Percentiles rank a stretch among this genome's conserved stretches.
Evolutionary conservation across 2,329 filamentous ascomycete genomes (phyloP).

Genomic region (Botryotinia calthae): DNA sequence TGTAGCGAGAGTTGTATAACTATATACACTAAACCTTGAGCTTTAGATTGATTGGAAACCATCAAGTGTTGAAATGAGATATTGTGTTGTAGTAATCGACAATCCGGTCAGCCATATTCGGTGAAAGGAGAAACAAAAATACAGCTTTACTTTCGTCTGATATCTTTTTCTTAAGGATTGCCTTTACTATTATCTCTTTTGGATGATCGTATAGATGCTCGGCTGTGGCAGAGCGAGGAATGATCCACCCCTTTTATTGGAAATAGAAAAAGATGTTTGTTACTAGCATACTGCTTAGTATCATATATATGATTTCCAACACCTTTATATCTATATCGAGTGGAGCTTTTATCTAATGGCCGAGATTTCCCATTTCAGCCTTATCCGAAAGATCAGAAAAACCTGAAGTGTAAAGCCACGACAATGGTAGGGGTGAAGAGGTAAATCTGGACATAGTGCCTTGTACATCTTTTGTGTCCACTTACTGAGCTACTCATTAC

Average conservation of each 20-base stretch:
- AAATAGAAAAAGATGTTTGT: too few species aligned
- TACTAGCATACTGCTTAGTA: too few species aligned
- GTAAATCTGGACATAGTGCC: not conserved
- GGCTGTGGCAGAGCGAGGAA: not conserved
- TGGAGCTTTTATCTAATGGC: not conserved
- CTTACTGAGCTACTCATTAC: not conserved
- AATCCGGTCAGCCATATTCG: accelerated
- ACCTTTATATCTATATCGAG: not conserved
- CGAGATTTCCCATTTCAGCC: not conserved
- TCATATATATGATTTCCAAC: too few species aligned
- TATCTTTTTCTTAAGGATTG: not conserved
- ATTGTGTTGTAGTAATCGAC: not conserved
- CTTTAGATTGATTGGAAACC: not conserved
- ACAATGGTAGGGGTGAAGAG: not conserved
- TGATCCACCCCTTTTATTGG: not conserved
- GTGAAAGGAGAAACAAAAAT: not conserved
- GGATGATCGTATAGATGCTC: not conserved
- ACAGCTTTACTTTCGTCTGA: not conserved
- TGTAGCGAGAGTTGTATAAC: not conserved
- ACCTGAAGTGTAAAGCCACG: not conserved
- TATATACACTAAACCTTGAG: not conserved
- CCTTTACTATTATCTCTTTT: not conserved
- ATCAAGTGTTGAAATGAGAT: not conserved
- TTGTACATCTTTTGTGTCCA: not conserved
- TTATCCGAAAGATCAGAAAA: not conserved